These are phyloP conservation scores for Hansenula lynferdii DNA, from an alignment of 1,139 yeast genomes.

Conservation along the genomic window DNA sequence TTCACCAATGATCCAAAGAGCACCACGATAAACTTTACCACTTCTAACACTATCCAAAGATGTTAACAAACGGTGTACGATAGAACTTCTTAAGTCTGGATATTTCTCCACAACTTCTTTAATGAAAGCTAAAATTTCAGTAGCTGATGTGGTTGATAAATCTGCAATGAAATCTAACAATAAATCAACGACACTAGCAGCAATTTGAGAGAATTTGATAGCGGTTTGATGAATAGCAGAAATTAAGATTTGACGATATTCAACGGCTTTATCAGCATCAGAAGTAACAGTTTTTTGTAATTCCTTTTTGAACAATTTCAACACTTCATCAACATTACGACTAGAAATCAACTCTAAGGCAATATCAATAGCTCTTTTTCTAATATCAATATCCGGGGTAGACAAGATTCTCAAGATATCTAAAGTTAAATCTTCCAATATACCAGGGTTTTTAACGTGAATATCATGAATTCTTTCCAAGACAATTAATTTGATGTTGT, in stretches of 20 bases:
- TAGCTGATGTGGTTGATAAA: constrained; percentile 79
- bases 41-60: constrained; percentile 69
- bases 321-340: constrained; percentile 93
- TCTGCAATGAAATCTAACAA: constrained; percentile 84
- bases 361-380: constrained; percentile 80
- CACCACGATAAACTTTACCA: constrained; percentile 90
- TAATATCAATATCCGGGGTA: constrained; percentile 87
- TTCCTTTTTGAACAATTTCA: constrained; percentile 88
- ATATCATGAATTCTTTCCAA: constrained; percentile 81
- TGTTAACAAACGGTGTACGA: constrained; percentile 57
- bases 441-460: constrained; percentile 72
- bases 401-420: constrained; percentile 84
- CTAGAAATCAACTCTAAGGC: constrained; percentile 75
- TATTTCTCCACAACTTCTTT: constrained; percentile 93
- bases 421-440: constrained; percentile 78
- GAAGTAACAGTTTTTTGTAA: constrained; percentile 67
- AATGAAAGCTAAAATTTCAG: constrained; percentile 82
- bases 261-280: constrained; percentile 73
- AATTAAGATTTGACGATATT: constrained; percentile 85
- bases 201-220: constrained; percentile 82
- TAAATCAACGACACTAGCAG: constrained; percentile 85
- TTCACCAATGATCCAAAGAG: constrained; percentile 96
- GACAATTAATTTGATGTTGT: constrained; percentile 89
- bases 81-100: constrained; percentile 70
- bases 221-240: constrained; percentile 90